Evolutionary conservation across 495 filamentous ascomycete species (phyloP), one percentile per base, ranked within the genome.

Genomic region (Aspergillus baeticus): DNA sequence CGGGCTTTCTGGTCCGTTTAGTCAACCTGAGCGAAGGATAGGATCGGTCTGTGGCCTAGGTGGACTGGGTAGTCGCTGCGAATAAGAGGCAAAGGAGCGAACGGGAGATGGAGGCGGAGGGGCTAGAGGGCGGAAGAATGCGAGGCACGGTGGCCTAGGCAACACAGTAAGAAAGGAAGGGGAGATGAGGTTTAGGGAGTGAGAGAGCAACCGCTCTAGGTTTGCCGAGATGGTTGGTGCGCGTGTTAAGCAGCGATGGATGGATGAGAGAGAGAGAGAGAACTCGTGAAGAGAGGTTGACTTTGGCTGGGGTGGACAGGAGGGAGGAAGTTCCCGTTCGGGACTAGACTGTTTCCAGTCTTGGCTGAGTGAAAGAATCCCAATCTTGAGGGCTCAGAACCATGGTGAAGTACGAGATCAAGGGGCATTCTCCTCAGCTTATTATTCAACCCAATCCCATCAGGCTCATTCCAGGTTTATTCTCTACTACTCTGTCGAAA

Each of bases 1-100:
- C 69, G 73, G 76, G 75, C 71, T 70, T 66, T 58, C 71, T 69
- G 44, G 52, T 45, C 59, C 53, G 53, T 58, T 66, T 41, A 54
- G 51, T 69, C 57, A 60, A 50, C 47, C 58, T 52, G 39, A 58
- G 50, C 45, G 35, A 47, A 34, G 13, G 15, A 51, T 33, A 18
- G 38, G 41, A 36, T 49, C 60, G 61, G 54, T 62, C 63, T 59
- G 57, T 60, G 57, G 60, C 64, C 49, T 50, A 50, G 51, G 46
- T 58, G 31, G 61, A 55, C 61, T 45, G 48, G 53, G 26, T 42
- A 39, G 41, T 43, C 34, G 36, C 18, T 41, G 54, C 23, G 46
- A 36, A 26, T 34, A 34, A 29, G 26, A 36, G 37, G 36, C 45
- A 31, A 56, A 56, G 34, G 54, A 56, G 43, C 44, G 47, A 51